Conservation (phyloP, 495 filamentous ascomycete species). For the Penicillium cosmopolitanum region DNA sequence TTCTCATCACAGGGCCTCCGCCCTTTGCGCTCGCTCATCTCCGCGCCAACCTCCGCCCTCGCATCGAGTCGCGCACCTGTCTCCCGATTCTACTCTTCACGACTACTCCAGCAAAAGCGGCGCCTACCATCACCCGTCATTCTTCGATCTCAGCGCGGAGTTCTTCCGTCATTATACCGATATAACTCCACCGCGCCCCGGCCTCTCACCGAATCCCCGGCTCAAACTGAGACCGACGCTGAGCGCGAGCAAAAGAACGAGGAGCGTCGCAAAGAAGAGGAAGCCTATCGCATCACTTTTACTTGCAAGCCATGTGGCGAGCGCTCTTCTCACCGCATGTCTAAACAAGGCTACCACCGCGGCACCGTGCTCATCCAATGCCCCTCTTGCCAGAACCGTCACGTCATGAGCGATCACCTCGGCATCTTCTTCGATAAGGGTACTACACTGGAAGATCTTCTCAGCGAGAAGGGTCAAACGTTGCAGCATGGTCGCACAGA, state of each 20-base stretch:
- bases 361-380: slow-evolving; percentile 88
- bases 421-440: slow-evolving; percentile 49
- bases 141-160: slow-evolving; percentile 4
- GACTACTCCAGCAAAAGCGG: slow-evolving; percentile 8
- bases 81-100: slow-evolving; percentile 24
- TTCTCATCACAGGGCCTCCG: slow-evolving; percentile 24
- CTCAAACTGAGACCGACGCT: slow-evolving; percentile 31
- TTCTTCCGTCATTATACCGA: slow-evolving; percentile 21
- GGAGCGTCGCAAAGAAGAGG: slow-evolving; percentile 52
- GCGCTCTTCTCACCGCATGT: slow-evolving; percentile 76
- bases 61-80: slow-evolving; percentile 14
- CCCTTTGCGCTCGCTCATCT: slow-evolving; percentile 22
- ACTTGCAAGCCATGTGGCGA: slow-evolving; percentile 85
- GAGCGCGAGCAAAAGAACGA: slow-evolving; percentile 36
- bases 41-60: slow-evolving; percentile 3
- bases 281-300: slow-evolving; percentile 82
- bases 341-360: slow-evolving; percentile 91
- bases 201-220: slow-evolving; percentile 35
- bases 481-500: slow-evolving; percentile 43
- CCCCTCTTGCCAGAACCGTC: slow-evolving; percentile 78
- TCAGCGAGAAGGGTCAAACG: slow-evolving; percentile 37
- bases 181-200: slow-evolving; percentile 36
- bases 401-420: slow-evolving; percentile 91
- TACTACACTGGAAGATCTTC: slow-evolving; percentile 41
- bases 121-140: slow-evolving; percentile 8